Percentiles rank a stretch among this genome's conserved stretches.
Conservation (phyloP, 1,284 basidiomycete species). For the Pascua guehoae region DNA sequence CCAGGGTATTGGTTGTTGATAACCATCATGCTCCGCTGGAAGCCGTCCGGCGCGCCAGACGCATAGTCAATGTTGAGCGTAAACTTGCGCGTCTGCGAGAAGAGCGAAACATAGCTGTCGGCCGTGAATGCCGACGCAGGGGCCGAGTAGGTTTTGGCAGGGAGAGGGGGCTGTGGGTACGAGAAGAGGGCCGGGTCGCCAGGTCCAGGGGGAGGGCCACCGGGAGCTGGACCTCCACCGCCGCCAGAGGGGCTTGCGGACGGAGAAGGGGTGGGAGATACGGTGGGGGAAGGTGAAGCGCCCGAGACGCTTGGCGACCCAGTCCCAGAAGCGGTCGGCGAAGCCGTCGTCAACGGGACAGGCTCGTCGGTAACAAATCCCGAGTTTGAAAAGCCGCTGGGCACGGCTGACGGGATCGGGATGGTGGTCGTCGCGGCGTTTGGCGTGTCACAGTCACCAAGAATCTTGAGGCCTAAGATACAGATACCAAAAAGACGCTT, state of each 20-base stretch:
- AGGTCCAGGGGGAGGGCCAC: neutral
- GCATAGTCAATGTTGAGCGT: constrained; percentile 6
- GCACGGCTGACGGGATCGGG: neutral
- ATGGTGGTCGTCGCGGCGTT: neutral
- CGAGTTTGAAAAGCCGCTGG: neutral
- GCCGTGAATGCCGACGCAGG: constrained; percentile 4
- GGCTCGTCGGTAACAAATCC: too few relatives aligned
- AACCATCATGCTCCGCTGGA: constrained; percentile 11
- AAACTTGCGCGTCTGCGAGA: constrained; percentile 1
- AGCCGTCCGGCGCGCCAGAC: constrained; percentile 11
- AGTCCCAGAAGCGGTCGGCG: too few relatives aligned
- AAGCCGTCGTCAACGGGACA: too few relatives aligned
- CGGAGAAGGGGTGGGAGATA: neutral
- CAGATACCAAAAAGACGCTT: constrained; percentile 11
- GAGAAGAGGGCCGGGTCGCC: neutral
- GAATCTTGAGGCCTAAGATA: neutral
- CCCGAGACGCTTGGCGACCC: too few relatives aligned
- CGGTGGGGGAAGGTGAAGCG: neutral
- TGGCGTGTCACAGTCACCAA: constrained; percentile 7
- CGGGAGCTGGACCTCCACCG: neutral
- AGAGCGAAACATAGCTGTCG: neutral
- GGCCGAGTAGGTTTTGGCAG: neutral
- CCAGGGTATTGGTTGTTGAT: constrained; percentile 22
- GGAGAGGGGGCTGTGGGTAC: constrained; percentile 14
- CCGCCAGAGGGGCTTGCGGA: neutral